Base-by-base conservation (phyloP, 768 basidiomycete species). In the Xanthoconium purpureum region DNA sequence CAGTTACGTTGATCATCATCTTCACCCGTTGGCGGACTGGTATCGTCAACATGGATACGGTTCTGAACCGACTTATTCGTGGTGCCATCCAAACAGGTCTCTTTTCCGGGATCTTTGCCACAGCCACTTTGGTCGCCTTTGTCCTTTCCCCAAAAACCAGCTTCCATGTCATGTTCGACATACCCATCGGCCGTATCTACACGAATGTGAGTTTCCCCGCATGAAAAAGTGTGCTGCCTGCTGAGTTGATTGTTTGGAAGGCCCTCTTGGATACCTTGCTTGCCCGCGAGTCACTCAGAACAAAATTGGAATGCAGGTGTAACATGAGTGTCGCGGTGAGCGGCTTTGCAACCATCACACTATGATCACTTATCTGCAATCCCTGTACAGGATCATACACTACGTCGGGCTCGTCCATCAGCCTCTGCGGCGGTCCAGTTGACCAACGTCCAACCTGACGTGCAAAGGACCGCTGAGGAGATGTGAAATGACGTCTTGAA, bases 31-130 rank as follows among this genome's bases (percentile, higher is more conserved):
- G 76, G 6, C 73, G 77, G 51, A 83, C 82, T 15, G 82, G 83
- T 17, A 80, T 82, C 66, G 71, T 70, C 15, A 76, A 69, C 59
- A 84, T 78, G 6, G 80, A 84, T 58, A 78, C 73, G 0, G 73
- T 82, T 17, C 17, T 59, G 28, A 57, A 57, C 29, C 49, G 39
- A 24, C 18, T 59, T 12, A 57, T 57, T 32, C 49, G 55, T n/a
- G 57, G 49, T 38, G 55, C 54, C 8, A 57, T 59, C 39, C 57
- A 51, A 30, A 47, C 57, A 1, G 55, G 55, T 11, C 29, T 59
- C 33, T 42, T 59, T 5, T 17, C 57, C 1, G 24, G 32, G 2
- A 47, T 51, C 15, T 58, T 58, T 15, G 5, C 54, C 18, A 3
- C 50, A 11, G 42, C 36, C 2, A 36, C 45, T 10, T 11, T 53